A percentile compares a stretch with the other conserved stretches of the same genome.
These are phyloP conservation scores for Cyamopsis tetragonoloba DNA, from an alignment of 306 rosid species.

Conservation along the genomic window DNA sequence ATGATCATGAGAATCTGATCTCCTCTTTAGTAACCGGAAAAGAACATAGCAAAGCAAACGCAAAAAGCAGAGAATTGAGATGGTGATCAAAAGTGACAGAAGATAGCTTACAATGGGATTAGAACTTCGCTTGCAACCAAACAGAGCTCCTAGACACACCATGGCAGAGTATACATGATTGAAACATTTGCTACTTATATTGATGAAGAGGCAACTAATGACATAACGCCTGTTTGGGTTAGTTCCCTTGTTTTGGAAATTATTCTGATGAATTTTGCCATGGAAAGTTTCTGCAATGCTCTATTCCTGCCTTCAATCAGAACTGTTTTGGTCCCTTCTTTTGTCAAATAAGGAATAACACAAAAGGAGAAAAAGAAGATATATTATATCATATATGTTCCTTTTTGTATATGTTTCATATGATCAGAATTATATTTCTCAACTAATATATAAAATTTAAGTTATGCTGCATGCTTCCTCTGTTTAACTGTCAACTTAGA, in stretches of 20 bases:
- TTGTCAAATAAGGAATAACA: neutral
- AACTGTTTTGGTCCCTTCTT: neutral
- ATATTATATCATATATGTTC: too few species aligned
- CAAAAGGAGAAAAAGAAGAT: too few species aligned
- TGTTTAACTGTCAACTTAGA: too few species aligned
- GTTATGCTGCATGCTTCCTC: too few species aligned
- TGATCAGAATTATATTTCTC: too few species aligned
- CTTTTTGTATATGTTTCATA: too few species aligned
- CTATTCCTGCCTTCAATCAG: neutral
- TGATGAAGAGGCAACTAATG: neutral
- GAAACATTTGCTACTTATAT: neutral
- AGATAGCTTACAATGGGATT: slow-evolving; percentile 29
- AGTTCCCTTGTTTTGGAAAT: neutral
- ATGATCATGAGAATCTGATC: slow-evolving; percentile 11
- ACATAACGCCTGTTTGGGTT: neutral
- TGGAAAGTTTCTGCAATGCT: neutral
- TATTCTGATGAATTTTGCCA: too few species aligned
- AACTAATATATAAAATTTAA: too few species aligned
- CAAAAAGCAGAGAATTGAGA: slow-evolving; percentile 28
- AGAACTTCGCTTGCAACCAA: slow-evolving; percentile 44
- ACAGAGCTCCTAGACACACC: slow-evolving; percentile 43
- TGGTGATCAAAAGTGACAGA: slow-evolving; percentile 30
- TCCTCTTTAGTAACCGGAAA: slow-evolving; percentile 13
- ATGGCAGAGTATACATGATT: slow-evolving; percentile 13
- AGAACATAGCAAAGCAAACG: slow-evolving; percentile 36